Conservation (phyloP, 2,329 filamentous ascomycete species). For the Clonostachys byssicola region DNA sequence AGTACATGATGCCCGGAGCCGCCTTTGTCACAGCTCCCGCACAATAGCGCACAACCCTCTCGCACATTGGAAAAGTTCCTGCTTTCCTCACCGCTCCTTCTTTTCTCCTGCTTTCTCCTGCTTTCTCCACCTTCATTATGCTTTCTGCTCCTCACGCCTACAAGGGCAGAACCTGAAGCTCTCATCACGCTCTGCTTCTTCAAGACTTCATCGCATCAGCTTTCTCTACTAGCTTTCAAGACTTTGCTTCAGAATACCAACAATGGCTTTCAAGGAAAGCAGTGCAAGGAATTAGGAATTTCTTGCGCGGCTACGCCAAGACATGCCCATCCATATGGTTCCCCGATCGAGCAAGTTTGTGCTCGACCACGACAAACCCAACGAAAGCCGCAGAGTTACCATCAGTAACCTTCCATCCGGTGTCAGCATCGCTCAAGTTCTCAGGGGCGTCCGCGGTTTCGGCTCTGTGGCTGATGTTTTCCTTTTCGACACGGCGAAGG, state of each 20-base stretch:
- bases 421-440: slow-evolving; percentile 7
- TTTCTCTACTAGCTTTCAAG: background rate
- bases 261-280: background rate
- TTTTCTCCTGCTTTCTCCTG: too few species aligned
- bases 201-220: background rate
- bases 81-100: too few species aligned
- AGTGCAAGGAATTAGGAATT: background rate
- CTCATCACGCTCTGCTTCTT: too few species aligned
- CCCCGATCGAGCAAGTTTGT: background rate
- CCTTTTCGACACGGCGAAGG: slow-evolving; percentile 1
- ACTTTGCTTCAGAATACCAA: background rate
- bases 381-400: slow-evolving; percentile 9
- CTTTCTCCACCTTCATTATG: too few species aligned
- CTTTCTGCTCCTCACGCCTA: too few species aligned
- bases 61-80: too few species aligned
- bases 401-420: slow-evolving; percentile 12
- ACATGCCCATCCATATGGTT: background rate
- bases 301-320: background rate
- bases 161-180: too few species aligned
- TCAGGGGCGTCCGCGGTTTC: slow-evolving; percentile 7
- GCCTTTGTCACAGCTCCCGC: too few species aligned
- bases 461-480: slow-evolving; percentile 6
- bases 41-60: too few species aligned
- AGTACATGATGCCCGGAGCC: too few species aligned
- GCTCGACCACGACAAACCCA: slow-evolving; percentile 1